These are phyloP conservation scores for Teratosphaeria epicoccoides DNA, from an alignment of 2,329 filamentous ascomycete species.

Conservation along the genomic window DNA sequence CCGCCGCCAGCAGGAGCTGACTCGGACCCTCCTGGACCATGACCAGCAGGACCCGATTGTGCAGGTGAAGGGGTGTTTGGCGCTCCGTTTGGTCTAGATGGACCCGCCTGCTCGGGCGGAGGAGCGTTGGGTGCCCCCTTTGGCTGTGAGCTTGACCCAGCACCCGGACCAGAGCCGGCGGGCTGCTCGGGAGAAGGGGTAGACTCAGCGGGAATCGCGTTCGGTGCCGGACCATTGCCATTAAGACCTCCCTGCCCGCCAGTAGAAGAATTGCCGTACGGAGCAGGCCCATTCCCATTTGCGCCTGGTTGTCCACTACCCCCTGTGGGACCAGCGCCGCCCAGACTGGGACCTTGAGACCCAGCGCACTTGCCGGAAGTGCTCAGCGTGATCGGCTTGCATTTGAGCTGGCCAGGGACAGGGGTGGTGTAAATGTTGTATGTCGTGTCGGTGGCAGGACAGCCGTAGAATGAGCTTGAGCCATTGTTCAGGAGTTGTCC, in stretches of 20 bases:
- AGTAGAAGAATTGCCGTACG: background rate
- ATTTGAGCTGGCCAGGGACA: conserved; percentile 11
- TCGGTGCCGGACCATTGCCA: background rate
- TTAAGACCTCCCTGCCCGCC: background rate
- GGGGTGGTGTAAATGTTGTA: conserved; percentile 15
- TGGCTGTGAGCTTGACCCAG: too few relatives aligned
- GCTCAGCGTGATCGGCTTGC: conserved; percentile 11
- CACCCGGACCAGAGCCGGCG: background rate
- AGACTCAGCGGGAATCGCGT: background rate
- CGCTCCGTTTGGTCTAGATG: background rate
- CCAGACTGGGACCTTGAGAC: background rate
- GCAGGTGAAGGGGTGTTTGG: background rate
- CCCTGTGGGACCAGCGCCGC: too few relatives aligned
- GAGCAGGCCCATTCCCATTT: background rate
- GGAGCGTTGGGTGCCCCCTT: background rate
- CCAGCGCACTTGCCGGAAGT: conserved; percentile 13
- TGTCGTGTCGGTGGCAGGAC: conserved; percentile 27
- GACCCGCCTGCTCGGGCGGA: background rate
- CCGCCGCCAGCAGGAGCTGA: too few relatives aligned
- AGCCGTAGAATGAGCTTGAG: conserved; percentile 46
- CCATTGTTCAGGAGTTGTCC: conserved; percentile 36
- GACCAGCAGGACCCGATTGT: background rate
- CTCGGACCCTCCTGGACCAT: background rate
- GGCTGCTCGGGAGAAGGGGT: background rate
- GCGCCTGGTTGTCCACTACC: too few relatives aligned